Percentiles rank a stretch among this genome's conserved stretches.
Evolutionary conservation across 1,284 basidiomycete species (phyloP).

Genomic region (Irpex lacteus): DNA sequence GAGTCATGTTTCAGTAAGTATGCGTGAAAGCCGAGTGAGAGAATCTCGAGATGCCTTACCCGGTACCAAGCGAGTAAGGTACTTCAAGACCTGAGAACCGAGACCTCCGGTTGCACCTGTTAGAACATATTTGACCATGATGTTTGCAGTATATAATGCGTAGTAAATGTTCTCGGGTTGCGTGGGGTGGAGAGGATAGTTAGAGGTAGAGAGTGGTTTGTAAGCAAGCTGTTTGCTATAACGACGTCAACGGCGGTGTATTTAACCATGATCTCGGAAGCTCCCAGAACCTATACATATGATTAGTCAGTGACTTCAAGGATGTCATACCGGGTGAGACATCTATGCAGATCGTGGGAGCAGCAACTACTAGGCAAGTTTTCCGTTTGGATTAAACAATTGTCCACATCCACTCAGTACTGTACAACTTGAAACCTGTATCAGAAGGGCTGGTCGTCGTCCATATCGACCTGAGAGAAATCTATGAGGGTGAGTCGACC

Average conservation of each 20-base stretch:
- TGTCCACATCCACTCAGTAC: too few species aligned
- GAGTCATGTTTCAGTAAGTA: neutral
- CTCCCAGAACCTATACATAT: neutral
- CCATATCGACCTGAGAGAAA: neutral
- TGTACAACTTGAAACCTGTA: too few species aligned
- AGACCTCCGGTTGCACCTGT: slow-evolving; percentile 37
- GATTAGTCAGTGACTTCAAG: neutral
- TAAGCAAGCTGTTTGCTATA: too few species aligned
- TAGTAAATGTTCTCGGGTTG: too few species aligned
- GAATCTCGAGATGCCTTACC: slow-evolving; percentile 14
- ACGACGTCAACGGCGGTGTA: too few species aligned
- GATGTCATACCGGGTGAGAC: neutral
- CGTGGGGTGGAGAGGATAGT: too few species aligned
- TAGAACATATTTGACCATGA: slow-evolving; percentile 29
- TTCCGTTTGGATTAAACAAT: too few species aligned
- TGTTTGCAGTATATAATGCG: neutral
- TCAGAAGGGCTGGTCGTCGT: neutral
- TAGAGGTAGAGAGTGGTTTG: too few species aligned
- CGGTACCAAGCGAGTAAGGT: slow-evolving; percentile 31
- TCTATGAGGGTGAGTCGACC: neutral
- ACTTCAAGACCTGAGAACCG: slow-evolving; percentile 33
- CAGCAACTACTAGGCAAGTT: neutral
- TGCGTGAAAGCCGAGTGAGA: neutral
- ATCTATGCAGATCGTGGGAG: neutral
- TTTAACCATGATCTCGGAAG: too few species aligned